Conservation (phyloP, 139 green algal genomes). For the Volvox reticuliferus region DNA sequence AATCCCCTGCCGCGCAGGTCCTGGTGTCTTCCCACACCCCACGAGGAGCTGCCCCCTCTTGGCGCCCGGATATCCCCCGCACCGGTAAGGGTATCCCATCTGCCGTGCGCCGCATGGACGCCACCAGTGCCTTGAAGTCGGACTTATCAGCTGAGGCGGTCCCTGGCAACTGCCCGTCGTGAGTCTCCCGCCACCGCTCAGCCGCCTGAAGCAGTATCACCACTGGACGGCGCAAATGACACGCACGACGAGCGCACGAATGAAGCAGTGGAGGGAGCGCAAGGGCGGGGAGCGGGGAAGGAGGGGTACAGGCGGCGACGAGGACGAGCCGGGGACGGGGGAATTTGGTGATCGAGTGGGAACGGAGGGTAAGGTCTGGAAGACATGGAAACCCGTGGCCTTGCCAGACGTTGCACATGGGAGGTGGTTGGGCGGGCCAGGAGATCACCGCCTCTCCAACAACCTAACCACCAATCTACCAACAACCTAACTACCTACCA, state of each 20-base stretch:
- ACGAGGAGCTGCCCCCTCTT: neutral
- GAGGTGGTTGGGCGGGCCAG: no score
- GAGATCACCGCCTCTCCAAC: no score
- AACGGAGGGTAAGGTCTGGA: no score
- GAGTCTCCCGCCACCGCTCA: constrained; percentile 60
- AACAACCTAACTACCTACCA: no score
- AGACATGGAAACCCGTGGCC: no score
- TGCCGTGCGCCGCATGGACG: constrained; percentile 69
- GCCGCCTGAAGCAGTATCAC: constrained; percentile 80
- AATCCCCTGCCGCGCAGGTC: no score
- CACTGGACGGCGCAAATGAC: constrained; percentile 50
- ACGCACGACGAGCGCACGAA: neutral
- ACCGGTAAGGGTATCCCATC: constrained; percentile 64
- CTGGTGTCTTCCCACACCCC: no score
- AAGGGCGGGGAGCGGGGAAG: neutral
- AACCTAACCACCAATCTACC: no score
- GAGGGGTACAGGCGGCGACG: neutral
- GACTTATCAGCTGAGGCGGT: constrained; percentile 62
- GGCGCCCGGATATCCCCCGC: neutral
- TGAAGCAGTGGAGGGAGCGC: no score
- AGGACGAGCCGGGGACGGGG: no score
- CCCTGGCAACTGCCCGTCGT: constrained; percentile 37
- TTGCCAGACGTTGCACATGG: no score
- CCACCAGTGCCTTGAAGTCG: constrained; percentile 79
- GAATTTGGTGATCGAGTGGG: no score